Evolutionary conservation across 371 early-diverging fungal genomes (phyloP).

Genomic region (Syncephalastrum monosporum): DNA sequence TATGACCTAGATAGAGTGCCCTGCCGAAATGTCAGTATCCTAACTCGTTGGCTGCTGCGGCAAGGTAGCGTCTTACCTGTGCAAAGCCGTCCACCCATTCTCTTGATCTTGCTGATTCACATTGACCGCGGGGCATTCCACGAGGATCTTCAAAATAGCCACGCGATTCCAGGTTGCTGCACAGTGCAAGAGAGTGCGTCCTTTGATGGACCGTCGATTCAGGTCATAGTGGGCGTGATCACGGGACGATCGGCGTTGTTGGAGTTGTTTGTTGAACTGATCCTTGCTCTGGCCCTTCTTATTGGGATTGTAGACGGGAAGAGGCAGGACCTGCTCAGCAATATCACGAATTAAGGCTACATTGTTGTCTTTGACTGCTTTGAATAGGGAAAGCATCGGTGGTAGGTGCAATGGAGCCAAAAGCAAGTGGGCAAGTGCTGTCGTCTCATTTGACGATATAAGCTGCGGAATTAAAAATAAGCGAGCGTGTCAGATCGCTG

Average conservation of each 20-base stretch:
- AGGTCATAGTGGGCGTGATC: slow-evolving; percentile 27
- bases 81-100: slow-evolving; percentile 73
- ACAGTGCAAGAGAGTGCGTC: slow-evolving; percentile 48
- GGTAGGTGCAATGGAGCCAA: too few species aligned
- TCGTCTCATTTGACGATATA: too few species aligned
- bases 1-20: slow-evolving; percentile 63
- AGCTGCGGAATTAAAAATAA: too few species aligned
- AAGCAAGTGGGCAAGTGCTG: too few species aligned
- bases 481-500: too few species aligned
- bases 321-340: slow-evolving; percentile 12
- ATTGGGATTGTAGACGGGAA: slow-evolving; percentile 7
- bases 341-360: slow-evolving; percentile 35
- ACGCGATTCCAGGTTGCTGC: slow-evolving; percentile 47
- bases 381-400: slow-evolving; percentile 45
- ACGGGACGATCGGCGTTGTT: slow-evolving; percentile 6
- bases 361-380: slow-evolving; percentile 45
- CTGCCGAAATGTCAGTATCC: slow-evolving; percentile 17
- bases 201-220: slow-evolving; percentile 45
- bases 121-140: slow-evolving; percentile 51
- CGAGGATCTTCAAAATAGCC: slow-evolving; percentile 39
- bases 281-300: slow-evolving; percentile 21
- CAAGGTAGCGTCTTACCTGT: slow-evolving; percentile 38
- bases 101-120: slow-evolving; percentile 68
- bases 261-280: slow-evolving; percentile 13
- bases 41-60: not conserved